These are phyloP conservation scores for Cytospora mali DNA, from an alignment of 2,329 filamentous ascomycete species.

Conservation along the genomic window DNA sequence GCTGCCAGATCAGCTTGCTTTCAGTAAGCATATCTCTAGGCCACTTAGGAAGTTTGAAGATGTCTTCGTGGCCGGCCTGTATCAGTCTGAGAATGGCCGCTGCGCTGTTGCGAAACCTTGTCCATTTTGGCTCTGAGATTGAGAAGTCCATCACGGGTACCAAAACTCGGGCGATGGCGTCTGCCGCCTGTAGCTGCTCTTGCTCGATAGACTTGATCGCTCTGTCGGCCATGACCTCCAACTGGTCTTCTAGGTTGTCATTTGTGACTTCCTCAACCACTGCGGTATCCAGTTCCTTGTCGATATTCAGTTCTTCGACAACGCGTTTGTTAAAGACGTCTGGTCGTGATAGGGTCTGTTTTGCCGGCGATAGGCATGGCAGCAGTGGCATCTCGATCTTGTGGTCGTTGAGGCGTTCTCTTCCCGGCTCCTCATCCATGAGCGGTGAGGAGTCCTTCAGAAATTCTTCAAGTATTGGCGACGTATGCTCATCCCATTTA, in stretches of 20 bases:
- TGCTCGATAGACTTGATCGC: constrained; percentile 34
- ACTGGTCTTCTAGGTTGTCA: constrained; percentile 6
- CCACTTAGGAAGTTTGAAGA: constrained; percentile 34
- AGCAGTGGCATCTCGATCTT: constrained; percentile 34
- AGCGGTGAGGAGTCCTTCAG: background rate
- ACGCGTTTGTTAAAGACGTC: constrained; percentile 29
- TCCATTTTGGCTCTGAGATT: constrained; percentile 33
- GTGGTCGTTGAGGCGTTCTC: constrained; percentile 24
- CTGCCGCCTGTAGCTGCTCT: constrained; percentile 35
- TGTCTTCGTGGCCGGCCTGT: constrained; percentile 22
- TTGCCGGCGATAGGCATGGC: constrained; percentile 14
- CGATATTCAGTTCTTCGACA: constrained; percentile 23
- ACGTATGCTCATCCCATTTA: constrained; percentile 31
- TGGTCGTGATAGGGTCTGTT: background rate
- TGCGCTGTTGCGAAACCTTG: constrained; percentile 25
- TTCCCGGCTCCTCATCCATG: constrained; percentile 23
- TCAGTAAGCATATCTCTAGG: constrained; percentile 29
- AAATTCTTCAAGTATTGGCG: constrained; percentile 19
- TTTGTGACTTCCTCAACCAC: constrained; percentile 6
- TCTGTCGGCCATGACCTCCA: constrained; percentile 27
- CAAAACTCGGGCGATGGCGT: constrained; percentile 33
- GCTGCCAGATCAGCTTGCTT: constrained; percentile 35
- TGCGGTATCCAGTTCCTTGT: background rate
- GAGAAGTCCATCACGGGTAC: constrained; percentile 37
- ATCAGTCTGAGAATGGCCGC: constrained; percentile 33